phyloP scores from a whole-genome alignment of 768 basidiomycete genomes.

The Epithele typhae region DNA sequence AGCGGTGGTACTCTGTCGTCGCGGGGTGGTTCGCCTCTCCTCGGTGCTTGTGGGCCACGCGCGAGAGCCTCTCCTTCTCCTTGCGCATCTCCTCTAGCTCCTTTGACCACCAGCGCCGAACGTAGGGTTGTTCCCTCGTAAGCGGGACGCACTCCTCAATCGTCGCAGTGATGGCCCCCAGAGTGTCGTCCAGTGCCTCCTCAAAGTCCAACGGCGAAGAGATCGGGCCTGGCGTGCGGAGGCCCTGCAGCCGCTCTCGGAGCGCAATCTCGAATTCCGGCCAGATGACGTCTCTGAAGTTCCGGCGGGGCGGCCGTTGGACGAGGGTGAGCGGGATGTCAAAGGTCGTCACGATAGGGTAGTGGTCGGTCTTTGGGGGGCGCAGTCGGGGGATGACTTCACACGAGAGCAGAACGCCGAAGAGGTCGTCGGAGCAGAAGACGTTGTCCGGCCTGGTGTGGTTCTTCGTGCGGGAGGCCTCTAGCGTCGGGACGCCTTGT shows the following conservation, averaged over 20 bases:
- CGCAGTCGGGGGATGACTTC: constrained; percentile 10
- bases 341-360: constrained; percentile 30
- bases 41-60: constrained; percentile 4
- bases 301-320: neutral
- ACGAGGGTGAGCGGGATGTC: neutral
- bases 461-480: constrained; percentile 28
- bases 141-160: constrained; percentile 19
- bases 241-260: neutral
- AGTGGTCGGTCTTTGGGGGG: constrained; percentile 35
- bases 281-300: constrained; percentile 32
- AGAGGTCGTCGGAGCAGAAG: constrained; percentile 23
- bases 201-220: constrained; percentile 13
- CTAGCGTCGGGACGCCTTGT: constrained; percentile 30
- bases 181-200: neutral
- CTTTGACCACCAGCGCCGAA: constrained; percentile 31
- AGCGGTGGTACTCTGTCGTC: constrained; percentile 9
- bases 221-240: neutral
- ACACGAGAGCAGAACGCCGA: constrained; percentile 26
- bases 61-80: constrained; percentile 15
- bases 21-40: constrained; percentile 7
- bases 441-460: constrained; percentile 41
- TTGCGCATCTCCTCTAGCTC: constrained; percentile 23
- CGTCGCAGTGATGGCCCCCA: constrained; percentile 12
- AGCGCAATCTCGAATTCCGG: constrained; percentile 23
- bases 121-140: constrained; percentile 16